Conservation (phyloP, 2,329 filamentous ascomycete species). For the Metarhizium brunneum region DNA sequence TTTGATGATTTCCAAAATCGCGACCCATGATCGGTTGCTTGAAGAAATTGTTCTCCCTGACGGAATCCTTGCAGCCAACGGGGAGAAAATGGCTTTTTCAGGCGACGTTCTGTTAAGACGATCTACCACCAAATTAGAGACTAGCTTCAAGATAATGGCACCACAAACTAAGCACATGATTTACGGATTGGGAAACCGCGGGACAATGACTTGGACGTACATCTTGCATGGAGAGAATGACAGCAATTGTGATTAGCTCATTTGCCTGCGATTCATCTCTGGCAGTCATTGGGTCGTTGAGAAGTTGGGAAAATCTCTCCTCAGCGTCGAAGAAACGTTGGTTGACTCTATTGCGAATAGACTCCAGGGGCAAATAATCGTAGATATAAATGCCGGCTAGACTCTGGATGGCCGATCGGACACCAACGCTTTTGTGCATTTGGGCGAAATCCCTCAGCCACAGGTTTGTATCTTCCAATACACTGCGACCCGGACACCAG, state of each 20-base stretch:
- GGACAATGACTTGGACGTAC: constrained; percentile 13
- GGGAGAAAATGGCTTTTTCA: constrained; percentile 20
- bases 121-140: constrained; percentile 15
- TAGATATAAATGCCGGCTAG: constrained; percentile 31
- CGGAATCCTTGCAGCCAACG: constrained; percentile 29
- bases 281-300: constrained; percentile 15
- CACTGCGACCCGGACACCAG: constrained; percentile 31
- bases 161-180: not conserved
- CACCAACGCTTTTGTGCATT: constrained; percentile 26
- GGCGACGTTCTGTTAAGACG: constrained; percentile 27
- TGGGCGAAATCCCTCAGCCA: constrained; percentile 30
- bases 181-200: not conserved
- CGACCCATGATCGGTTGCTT: constrained; percentile 24
- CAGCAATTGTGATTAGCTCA: constrained; percentile 27
- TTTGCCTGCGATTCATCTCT: constrained; percentile 15
- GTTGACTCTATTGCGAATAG: constrained; percentile 23
- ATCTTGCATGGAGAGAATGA: constrained; percentile 30
- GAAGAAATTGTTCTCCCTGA: constrained; percentile 24
- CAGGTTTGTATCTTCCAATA: constrained; percentile 27
- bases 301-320: constrained; percentile 18
- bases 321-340: constrained; percentile 22
- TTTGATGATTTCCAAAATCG: constrained; percentile 26
- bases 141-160: not conserved
- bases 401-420: constrained; percentile 28
- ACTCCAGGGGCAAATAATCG: constrained; percentile 26